phyloP scores from a whole-genome alignment of 305 asterid genomes.

The Solanum hybrid region DNA sequence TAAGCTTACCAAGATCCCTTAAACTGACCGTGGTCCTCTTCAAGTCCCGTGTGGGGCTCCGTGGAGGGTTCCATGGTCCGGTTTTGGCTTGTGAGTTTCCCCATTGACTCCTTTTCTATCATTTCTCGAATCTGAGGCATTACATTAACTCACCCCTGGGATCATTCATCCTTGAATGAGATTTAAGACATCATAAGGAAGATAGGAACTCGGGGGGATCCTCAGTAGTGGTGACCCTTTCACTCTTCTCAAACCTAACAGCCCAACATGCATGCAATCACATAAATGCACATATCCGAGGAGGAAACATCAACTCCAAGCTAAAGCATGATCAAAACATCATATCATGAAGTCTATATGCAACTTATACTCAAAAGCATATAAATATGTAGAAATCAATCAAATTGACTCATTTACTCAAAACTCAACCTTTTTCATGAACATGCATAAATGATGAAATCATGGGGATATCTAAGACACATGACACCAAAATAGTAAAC shows the following conservation, averaged over 20 bases:
- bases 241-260: neutral
- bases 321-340: neutral
- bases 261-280: neutral
- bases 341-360: neutral
- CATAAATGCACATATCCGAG: neutral
- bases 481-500: neutral
- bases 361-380: neutral
- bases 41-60: neutral
- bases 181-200: neutral
- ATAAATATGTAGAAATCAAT: neutral
- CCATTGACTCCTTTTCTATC: neutral
- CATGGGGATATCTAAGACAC: neutral
- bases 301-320: neutral
- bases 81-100: neutral
- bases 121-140: neutral
- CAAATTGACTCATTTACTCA: neutral
- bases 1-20: neutral
- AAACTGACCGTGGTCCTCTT: neutral
- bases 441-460: neutral
- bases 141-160: neutral
- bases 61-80: neutral
- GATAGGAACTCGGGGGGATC: neutral
- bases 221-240: no score
- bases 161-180: neutral
- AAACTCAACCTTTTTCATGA: neutral